Percentiles rank a stretch among this genome's conserved stretches.
Evolutionary conservation across 768 basidiomycete species (phyloP).

Genomic region (Suillus subalutaceus): DNA sequence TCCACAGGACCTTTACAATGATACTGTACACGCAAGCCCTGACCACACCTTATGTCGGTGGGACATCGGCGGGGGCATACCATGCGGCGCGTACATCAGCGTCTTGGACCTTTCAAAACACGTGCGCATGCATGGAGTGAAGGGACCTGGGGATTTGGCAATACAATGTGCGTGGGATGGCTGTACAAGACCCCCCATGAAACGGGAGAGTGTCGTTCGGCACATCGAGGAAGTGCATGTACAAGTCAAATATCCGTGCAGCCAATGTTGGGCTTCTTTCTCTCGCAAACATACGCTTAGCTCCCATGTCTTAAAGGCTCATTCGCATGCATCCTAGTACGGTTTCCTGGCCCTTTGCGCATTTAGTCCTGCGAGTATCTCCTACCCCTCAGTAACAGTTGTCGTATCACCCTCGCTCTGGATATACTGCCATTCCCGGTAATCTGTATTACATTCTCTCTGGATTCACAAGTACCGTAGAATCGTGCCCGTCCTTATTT

Average conservation of each 20-base stretch:
- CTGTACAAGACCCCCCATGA: constrained; percentile 24
- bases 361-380: not conserved
- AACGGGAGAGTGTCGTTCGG: constrained; percentile 29
- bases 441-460: not conserved
- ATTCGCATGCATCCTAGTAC: not conserved
- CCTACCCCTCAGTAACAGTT: not conserved
- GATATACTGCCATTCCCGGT: not conserved
- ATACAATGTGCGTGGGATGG: constrained; percentile 23
- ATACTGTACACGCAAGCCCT: not conserved
- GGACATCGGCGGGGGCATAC: not conserved
- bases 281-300: constrained; percentile 29
- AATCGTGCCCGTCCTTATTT: not conserved
- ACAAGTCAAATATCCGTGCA: constrained; percentile 18
- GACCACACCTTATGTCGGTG: constrained; percentile 12
- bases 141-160: constrained; percentile 14
- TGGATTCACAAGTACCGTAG: not conserved
- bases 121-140: constrained; percentile 26
- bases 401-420: not conserved
- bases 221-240: constrained; percentile 32
- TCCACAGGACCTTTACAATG: not conserved
- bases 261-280: constrained; percentile 24
- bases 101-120: constrained; percentile 22
- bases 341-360: not conserved
- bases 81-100: constrained; percentile 16
- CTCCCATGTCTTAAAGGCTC: constrained; percentile 14